These are phyloP conservation scores for Phytophthora rubi DNA, from an alignment of 352 stramenopile species.

Conservation along the genomic window DNA sequence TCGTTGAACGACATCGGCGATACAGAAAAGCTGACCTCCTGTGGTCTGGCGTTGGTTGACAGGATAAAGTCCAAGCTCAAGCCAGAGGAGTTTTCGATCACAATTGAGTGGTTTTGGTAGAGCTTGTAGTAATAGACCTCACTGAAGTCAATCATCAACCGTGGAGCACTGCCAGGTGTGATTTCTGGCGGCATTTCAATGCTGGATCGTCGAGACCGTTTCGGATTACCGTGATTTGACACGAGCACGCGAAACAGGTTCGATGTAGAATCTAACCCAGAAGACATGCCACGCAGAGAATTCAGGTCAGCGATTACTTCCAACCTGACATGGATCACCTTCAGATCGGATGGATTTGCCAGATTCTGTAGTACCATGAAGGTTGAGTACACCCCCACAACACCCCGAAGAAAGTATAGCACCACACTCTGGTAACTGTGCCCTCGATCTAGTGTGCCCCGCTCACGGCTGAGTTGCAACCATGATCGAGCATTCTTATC, in stretches of 20 bases:
- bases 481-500: slow-evolving; percentile 79
- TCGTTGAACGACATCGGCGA: slow-evolving; percentile 87
- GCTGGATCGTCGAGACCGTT: slow-evolving; percentile 66
- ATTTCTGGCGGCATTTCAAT: slow-evolving; percentile 51
- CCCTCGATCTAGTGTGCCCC: slow-evolving; percentile 72
- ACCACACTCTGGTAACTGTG: slow-evolving; percentile 87
- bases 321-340: slow-evolving; percentile 86
- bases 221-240: slow-evolving; percentile 69
- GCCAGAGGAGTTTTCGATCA: slow-evolving; percentile 89
- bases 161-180: slow-evolving; percentile 20
- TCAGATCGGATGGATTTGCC: slow-evolving; percentile 81
- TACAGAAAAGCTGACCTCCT: slow-evolving; percentile 86
- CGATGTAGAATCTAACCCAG: slow-evolving; percentile 63
- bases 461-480: slow-evolving; percentile 83
- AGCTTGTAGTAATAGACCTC: slow-evolving; percentile 91
- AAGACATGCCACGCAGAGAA: slow-evolving; percentile 82
- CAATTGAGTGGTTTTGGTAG: slow-evolving; percentile 91
- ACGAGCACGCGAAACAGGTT: slow-evolving; percentile 90
- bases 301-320: slow-evolving; percentile 90
- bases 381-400: slow-evolving; percentile 85
- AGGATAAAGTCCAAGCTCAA: slow-evolving; percentile 88
- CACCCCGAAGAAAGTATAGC: slow-evolving; percentile 81
- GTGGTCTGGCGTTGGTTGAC: slow-evolving; percentile 78
- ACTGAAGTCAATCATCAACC: slow-evolving; percentile 82
- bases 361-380: slow-evolving; percentile 89